Evolutionary conservation across 2,329 filamentous ascomycete genomes (phyloP).

Genomic region (Aspergillus puulaauensis): DNA sequence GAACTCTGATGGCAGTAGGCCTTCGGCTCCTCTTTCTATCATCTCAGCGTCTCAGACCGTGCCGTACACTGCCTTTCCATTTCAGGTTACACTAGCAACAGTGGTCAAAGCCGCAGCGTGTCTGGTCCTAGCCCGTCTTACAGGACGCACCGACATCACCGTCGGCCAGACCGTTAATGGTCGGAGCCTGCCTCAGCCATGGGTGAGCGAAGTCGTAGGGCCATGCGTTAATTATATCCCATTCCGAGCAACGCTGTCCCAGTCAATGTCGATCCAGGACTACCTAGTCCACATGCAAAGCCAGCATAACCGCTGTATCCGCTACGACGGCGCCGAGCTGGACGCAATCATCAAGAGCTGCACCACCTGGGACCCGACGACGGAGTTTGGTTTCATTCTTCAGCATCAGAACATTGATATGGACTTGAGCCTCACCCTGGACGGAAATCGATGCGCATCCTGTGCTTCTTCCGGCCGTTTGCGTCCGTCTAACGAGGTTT

Average conservation of each 20-base stretch:
- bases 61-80: not conserved
- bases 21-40: not conserved
- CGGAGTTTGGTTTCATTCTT: not conserved
- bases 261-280: not conserved
- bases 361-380: not conserved
- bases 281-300: not conserved
- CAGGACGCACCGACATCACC: constrained; percentile 51
- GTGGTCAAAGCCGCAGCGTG: constrained; percentile 61
- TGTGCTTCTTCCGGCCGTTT: no score
- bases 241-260: not conserved
- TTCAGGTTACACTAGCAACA: constrained; percentile 27
- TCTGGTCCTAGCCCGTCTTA: constrained; percentile 53
- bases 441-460: not conserved
- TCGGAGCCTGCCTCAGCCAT: constrained; percentile 43
- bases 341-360: not conserved
- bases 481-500: no score
- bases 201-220: constrained; percentile 21
- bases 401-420: not conserved
- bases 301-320: not conserved
- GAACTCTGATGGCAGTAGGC: not conserved
- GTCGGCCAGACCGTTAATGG: constrained; percentile 57
- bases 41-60: not conserved
- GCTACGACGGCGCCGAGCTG: not conserved
- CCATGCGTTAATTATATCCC: constrained; percentile 13
- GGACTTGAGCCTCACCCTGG: not conserved